Conservation (phyloP, 805 yeast genomes). For the Starmerella lactis-condensi region DNA sequence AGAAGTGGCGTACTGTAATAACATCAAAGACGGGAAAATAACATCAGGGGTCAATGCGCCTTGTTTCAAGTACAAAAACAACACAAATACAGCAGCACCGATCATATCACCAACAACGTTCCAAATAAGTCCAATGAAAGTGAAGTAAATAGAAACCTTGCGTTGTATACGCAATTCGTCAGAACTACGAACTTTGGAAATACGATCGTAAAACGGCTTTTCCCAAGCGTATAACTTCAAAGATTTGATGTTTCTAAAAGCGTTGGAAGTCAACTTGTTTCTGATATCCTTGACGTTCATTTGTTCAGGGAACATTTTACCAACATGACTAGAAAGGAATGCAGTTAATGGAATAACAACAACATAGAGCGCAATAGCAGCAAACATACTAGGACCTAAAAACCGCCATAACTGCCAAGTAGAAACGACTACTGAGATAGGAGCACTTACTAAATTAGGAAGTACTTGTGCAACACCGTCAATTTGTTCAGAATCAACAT, state of each 20-base stretch:
- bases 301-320: slow-evolving; percentile 51
- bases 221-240: slow-evolving; percentile 95
- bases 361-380: slow-evolving; percentile 59
- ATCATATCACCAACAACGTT: slow-evolving; percentile 65
- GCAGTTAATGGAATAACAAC: slow-evolving; percentile 65
- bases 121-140: slow-evolving; percentile 26
- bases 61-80: slow-evolving; percentile 45
- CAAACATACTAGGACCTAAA: slow-evolving; percentile 77
- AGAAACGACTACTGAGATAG: slow-evolving; percentile 64
- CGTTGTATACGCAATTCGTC: slow-evolving; percentile 60
- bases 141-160: slow-evolving; percentile 42
- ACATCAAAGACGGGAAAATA: slow-evolving; percentile 45
- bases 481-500: slow-evolving; percentile 76
- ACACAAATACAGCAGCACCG: slow-evolving; percentile 70
- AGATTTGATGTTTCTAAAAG: slow-evolving; percentile 74
- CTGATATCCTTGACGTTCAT: slow-evolving; percentile 82
- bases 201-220: slow-evolving; percentile 53
- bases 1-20: slow-evolving; percentile 57
- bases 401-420: slow-evolving; percentile 50
- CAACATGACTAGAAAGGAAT: slow-evolving; percentile 37
- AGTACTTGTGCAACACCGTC: slow-evolving; percentile 60
- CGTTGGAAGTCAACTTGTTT: slow-evolving; percentile 70
- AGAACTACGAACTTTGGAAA: slow-evolving; percentile 59
- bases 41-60: slow-evolving; percentile 68
- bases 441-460: slow-evolving; percentile 75